phyloP scores from a whole-genome alignment of 2,329 filamentous ascomycete species.

The Aspergillus sp. region DNA sequence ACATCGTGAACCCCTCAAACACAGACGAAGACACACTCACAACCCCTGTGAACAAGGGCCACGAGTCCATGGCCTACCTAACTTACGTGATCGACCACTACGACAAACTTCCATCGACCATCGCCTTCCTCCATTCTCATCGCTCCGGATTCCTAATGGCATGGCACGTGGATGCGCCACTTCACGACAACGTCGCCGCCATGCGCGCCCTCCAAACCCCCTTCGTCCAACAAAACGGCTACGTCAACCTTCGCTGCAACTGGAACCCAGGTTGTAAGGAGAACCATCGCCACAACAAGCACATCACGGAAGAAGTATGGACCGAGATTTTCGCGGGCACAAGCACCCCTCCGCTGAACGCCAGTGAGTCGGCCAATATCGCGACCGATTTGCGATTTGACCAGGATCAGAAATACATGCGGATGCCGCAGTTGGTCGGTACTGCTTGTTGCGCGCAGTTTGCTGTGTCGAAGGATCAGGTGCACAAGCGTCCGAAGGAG shows the following conservation, averaged over 20 bases:
- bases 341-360: constrained; percentile 27
- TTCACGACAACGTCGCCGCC: constrained; percentile 49
- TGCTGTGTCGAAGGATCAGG: constrained; percentile 50
- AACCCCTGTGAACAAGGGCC: constrained; percentile 38
- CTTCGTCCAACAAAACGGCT: constrained; percentile 49
- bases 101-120: constrained; percentile 44
- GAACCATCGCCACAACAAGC: constrained; percentile 26
- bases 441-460: constrained; percentile 62
- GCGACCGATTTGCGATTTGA: constrained; percentile 2
- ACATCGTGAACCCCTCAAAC: constrained; percentile 34
- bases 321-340: constrained; percentile 35
- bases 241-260: constrained; percentile 56
- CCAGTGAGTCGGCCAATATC: constrained; percentile 9
- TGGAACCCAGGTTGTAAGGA: constrained; percentile 50
- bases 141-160: constrained; percentile 40
- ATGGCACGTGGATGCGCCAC: constrained; percentile 54
- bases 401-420: constrained; percentile 20
- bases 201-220: constrained; percentile 45
- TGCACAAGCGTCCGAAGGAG: constrained; percentile 42
- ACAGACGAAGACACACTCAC: constrained; percentile 18
- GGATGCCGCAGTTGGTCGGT: constrained; percentile 47
- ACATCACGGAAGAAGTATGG: constrained; percentile 33
- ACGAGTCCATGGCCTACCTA: constrained; percentile 43
- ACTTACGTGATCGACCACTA: constrained; percentile 44
- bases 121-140: constrained; percentile 53